A percentile compares a stretch with the other conserved stretches of the same genome.
These are phyloP conservation scores for Coemansia sp. DNA, from an alignment of 192 early-diverging fungal species.

Conservation along the genomic window DNA sequence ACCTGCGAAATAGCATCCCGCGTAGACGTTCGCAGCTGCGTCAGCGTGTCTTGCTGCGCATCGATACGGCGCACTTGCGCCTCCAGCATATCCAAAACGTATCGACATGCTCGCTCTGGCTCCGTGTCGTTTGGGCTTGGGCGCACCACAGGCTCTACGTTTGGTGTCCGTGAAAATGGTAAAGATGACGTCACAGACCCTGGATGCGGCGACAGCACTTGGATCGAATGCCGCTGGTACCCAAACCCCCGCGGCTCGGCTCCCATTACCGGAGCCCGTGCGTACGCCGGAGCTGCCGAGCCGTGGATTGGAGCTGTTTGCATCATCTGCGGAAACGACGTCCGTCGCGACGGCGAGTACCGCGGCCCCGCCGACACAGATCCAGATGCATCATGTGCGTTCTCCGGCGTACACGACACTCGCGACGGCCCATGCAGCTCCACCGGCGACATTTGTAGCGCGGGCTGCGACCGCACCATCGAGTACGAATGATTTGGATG, in stretches of 20 bases:
- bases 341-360: conserved; percentile 31
- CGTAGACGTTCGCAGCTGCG: conserved; percentile 29
- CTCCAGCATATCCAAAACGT: conserved; percentile 38
- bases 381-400: neutral
- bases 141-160: neutral
- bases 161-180: neutral
- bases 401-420: conserved; percentile 5
- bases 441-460: neutral
- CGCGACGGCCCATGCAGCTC: conserved; percentile 11
- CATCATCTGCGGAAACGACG: conserved; percentile 38
- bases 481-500: neutral
- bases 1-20: conserved; percentile 28
- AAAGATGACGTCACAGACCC: neutral
- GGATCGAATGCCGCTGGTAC: conserved; percentile 14
- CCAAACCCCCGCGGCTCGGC: neutral
- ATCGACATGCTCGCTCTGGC: conserved; percentile 28
- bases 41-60: conserved; percentile 34
- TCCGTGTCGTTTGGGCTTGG: conserved; percentile 10
- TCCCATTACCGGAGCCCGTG: neutral
- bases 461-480: conserved; percentile 2
- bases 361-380: neutral
- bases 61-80: conserved; percentile 36
- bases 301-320: neutral
- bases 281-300: conserved; percentile 1
- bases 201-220: conserved; percentile 6